Conservation (phyloP, 2,329 filamentous ascomycete species). For the Aspergillus oerlinghausenensis region DNA sequence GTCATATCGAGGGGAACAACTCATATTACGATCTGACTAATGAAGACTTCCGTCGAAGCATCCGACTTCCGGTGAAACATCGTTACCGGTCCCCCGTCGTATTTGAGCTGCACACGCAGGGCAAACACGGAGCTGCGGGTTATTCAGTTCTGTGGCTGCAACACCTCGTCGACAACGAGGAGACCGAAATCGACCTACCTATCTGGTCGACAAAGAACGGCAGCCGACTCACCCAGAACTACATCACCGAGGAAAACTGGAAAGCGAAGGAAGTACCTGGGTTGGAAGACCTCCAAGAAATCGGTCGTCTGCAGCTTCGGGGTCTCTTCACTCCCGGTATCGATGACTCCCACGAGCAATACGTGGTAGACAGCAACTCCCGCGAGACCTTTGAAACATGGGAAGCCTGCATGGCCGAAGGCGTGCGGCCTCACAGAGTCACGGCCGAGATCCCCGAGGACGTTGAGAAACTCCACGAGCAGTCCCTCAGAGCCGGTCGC, state of each 20-base stretch:
- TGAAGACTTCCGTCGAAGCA: constrained; percentile 46
- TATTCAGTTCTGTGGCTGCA: constrained; percentile 84
- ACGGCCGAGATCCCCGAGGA: constrained; percentile 66
- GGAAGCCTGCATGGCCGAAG: constrained; percentile 87
- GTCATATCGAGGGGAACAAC: constrained; percentile 56
- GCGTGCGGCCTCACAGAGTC: constrained; percentile 69
- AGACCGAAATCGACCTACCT: constrained; percentile 74
- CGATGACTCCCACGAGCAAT: constrained; percentile 76
- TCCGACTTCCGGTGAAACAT: constrained; percentile 82
- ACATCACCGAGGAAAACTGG: constrained; percentile 76
- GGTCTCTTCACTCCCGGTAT: constrained; percentile 85
- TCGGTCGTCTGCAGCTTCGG: constrained; percentile 76
- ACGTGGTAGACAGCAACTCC: constrained; percentile 80
- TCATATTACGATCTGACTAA: constrained; percentile 56
- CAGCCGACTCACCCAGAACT: constrained; percentile 80
- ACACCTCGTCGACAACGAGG: constrained; percentile 75
- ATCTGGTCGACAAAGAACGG: constrained; percentile 80
- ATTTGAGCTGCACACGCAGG: constrained; percentile 72
- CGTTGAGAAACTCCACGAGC: constrained; percentile 72
- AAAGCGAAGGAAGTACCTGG: constrained; percentile 59
- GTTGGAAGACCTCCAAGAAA: constrained; percentile 68
- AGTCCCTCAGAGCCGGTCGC: constrained; percentile 71
- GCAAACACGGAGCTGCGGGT: constrained; percentile 65
- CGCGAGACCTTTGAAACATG: constrained; percentile 92
- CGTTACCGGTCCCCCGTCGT: constrained; percentile 87